Percentiles rank a stretch among this genome's conserved stretches.
phyloP scores from a whole-genome alignment of 2,329 filamentous ascomycete genomes.

The Helotiales sp. region DNA sequence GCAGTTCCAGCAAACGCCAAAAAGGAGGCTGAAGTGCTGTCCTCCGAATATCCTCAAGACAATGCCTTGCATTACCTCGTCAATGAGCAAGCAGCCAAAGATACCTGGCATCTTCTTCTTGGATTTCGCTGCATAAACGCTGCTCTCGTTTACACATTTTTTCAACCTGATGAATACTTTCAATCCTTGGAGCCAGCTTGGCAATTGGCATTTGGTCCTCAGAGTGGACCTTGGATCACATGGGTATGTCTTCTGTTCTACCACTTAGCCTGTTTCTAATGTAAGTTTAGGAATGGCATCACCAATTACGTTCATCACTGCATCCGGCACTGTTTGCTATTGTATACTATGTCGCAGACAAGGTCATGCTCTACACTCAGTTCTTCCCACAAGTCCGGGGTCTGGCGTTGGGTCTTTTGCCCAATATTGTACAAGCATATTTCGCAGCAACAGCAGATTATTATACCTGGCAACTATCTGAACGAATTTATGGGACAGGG shows the following conservation, averaged over 20 bases:
- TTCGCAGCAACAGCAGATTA: constrained; percentile 80
- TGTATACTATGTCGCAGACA: constrained; percentile 65
- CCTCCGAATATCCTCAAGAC: constrained; percentile 12
- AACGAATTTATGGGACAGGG: constrained; percentile 67
- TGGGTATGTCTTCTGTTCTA: constrained; percentile 65
- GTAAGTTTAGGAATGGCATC: constrained; percentile 77
- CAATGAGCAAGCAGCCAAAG: constrained; percentile 30
- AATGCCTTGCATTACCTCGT: constrained; percentile 29
- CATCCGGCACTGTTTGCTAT: constrained; percentile 85
- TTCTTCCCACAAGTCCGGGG: constrained; percentile 58
- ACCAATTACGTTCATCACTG: constrained; percentile 83
- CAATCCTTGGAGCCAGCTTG: constrained; percentile 95
- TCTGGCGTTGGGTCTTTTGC: constrained; percentile 68
- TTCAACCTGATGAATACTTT: constrained; percentile 98
- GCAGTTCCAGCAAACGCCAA: not conserved
- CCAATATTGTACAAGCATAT: constrained; percentile 73
- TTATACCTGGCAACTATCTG: constrained; percentile 82
- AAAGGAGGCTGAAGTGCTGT: not conserved
- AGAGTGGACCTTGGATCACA: constrained; percentile 86
- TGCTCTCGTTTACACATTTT: constrained; percentile 80
- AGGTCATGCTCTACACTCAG: constrained; percentile 53
- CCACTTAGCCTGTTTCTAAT: constrained; percentile 10
- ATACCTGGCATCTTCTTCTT: constrained; percentile 44
- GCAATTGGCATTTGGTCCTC: constrained; percentile 76
- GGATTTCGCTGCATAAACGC: constrained; percentile 79